phyloP scores from a whole-genome alignment of 768 basidiomycete genomes.

The Lanmaoa pseudosensibilis region DNA sequence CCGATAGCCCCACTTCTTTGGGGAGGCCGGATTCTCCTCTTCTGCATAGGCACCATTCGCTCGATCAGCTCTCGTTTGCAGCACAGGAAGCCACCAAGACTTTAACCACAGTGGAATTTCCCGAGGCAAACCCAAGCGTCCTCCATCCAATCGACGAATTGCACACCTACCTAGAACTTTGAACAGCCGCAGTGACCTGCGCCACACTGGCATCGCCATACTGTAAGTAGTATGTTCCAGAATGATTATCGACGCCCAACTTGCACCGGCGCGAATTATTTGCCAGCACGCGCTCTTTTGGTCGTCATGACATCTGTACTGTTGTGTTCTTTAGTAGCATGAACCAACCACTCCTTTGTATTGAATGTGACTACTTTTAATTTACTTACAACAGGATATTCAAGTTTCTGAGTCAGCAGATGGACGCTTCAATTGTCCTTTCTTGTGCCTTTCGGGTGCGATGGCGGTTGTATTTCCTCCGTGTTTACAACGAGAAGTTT shows the following conservation, averaged over 20 bases:
- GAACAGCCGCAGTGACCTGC: background rate
- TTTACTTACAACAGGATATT: constrained; percentile 9
- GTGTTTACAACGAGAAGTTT: background rate
- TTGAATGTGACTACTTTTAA: background rate
- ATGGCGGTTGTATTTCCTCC: constrained; percentile 1
- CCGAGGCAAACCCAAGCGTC: background rate
- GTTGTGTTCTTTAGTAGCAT: constrained; percentile 2
- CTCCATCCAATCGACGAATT: constrained; percentile 25
- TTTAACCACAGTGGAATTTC: background rate
- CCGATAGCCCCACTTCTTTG: constrained; percentile 4
- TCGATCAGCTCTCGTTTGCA: constrained; percentile 15
- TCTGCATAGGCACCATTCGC: constrained; percentile 21
- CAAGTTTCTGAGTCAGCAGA: constrained; percentile 13
- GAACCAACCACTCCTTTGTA: constrained; percentile 11
- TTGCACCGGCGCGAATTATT: constrained; percentile 2
- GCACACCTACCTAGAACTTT: constrained; percentile 21
- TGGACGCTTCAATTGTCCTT: constrained; percentile 6
- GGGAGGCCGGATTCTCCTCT: constrained; percentile 26
- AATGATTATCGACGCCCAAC: background rate
- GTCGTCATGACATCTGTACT: background rate
- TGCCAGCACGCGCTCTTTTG: background rate
- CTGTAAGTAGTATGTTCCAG: background rate
- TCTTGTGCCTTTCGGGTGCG: constrained; percentile 4
- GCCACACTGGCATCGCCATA: background rate
- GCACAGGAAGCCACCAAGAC: background rate